Percentiles rank a stretch among this genome's conserved stretches.
phyloP scores from a whole-genome alignment of 176 grass and related monocot species.

The Phoenix dactylifera region DNA sequence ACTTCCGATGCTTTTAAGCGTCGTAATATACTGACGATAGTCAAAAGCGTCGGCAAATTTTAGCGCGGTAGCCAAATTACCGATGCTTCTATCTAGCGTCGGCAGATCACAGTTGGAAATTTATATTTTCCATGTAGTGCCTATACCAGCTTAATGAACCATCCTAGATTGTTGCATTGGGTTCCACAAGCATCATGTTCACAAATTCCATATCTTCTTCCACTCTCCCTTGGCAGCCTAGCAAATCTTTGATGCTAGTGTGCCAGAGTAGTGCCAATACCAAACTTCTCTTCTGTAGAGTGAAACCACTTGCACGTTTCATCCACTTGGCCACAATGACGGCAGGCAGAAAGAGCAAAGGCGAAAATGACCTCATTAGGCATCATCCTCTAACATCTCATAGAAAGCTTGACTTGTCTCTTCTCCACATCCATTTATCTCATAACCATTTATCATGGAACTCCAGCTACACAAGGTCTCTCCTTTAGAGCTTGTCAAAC shows the following conservation, averaged over 20 bases:
- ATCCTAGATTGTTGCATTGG: too few species aligned
- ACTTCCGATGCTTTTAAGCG: too few species aligned
- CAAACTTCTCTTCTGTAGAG: constrained; percentile 1
- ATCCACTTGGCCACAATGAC: neutral
- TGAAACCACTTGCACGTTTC: neutral
- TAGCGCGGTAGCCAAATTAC: too few species aligned
- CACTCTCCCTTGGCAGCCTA: neutral
- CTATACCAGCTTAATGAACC: too few species aligned
- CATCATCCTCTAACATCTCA: neutral
- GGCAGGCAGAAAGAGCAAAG: neutral
- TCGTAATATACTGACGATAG: too few species aligned
- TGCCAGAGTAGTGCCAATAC: neutral
- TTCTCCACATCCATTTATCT: neutral
- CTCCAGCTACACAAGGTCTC: constrained; percentile 2
- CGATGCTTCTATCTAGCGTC: too few species aligned
- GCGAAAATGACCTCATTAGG: neutral
- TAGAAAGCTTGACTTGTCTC: neutral
- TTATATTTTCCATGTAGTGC: too few species aligned
- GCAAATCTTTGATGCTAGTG: constrained; percentile 2
- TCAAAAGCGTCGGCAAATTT: too few species aligned
- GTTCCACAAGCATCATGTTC: too few species aligned
- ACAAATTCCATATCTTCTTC: too few species aligned
- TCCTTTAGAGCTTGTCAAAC: neutral
- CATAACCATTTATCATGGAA: neutral
- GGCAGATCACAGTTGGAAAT: too few species aligned